Evolutionary conservation across 2,329 filamentous ascomycete genomes (phyloP), one percentile per base, ranked within the genome.

Genomic region (Aspergillus sp.): DNA sequence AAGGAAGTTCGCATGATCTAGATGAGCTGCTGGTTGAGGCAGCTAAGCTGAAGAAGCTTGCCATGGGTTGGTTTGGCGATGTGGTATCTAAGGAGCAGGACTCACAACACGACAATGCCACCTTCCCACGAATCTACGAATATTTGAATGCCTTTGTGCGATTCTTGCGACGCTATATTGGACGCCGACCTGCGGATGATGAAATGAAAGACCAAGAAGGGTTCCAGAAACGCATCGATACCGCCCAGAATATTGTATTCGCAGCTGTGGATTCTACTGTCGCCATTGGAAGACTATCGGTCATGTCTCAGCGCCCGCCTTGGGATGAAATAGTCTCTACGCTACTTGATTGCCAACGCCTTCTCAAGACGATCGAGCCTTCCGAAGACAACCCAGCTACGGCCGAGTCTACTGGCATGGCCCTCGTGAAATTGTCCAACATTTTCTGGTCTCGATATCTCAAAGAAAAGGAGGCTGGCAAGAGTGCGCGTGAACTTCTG

Each of bases 381-480:
- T 51, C 55, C 7, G 52, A 59, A 22, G 37, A 55, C 1, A 67
- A 70, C 15, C n/a, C 45, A 7, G 53, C 56, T 27, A 51, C 60
- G 8, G 57, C 52, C 5, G 65, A 72, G 22, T 66, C 56, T 19
- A 64, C 66, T 45, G 68, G 69, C 2, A 59, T 64, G 54, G 66
- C 66, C 11, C 64, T 75, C 54, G 70, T 77, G 15, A 76, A 74
- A 27, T 55, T 81, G 42, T 80, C 79, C 0, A 79, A 80, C 57
- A 60, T 77, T 4, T 79, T 76, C 59, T 81, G 79, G 79, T 75
- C 75, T 46, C 73, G 76, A 9, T 80, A 79, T 55, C 65, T 78
- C 20, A 74, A 77, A 55, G 72, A 75, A 47, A 77, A 75, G 50
- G 73, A 77, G 57, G 57, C 66, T 37, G 70, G 71, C 1, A 70